Evolutionary conservation across 331 rosid species (phyloP).

Genomic region (Acacia concinna): DNA sequence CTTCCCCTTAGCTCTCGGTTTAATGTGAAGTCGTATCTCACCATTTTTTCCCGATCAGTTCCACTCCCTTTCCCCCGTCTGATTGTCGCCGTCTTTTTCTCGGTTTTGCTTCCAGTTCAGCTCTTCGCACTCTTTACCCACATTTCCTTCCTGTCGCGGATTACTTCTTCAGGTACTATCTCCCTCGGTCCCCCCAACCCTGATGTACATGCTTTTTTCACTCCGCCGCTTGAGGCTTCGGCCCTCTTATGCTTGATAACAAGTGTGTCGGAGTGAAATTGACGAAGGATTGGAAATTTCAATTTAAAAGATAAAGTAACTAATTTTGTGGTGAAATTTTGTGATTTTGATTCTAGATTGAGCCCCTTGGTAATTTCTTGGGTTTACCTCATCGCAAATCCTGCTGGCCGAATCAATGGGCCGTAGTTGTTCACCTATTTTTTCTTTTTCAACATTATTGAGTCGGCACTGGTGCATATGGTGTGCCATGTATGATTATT

Average conservation of each 20-base stretch:
- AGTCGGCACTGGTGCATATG: neutral
- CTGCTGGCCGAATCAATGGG: neutral
- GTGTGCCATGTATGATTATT: neutral
- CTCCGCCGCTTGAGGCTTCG: neutral
- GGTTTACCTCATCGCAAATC: neutral
- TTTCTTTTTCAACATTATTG: neutral
- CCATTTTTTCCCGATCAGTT: neutral
- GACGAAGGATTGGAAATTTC: neutral
- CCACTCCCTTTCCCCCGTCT: neutral
- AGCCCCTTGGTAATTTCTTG: neutral
- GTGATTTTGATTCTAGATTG: neutral
- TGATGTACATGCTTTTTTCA: neutral
- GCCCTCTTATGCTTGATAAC: neutral
- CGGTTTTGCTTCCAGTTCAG: neutral
- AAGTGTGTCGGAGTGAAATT: neutral
- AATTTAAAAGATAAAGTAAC: neutral
- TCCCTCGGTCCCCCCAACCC: neutral
- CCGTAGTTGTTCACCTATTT: neutral
- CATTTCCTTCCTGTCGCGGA: neutral
- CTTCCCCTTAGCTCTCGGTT: neutral
- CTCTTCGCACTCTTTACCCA: constrained; percentile 1
- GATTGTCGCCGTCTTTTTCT: neutral
- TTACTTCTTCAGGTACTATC: constrained; percentile 19
- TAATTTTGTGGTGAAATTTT: neutral
- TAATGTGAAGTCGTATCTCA: neutral